These are phyloP conservation scores for Fusarium xyrophilum DNA, from an alignment of 2,329 filamentous ascomycete genomes.

Conservation along the genomic window DNA sequence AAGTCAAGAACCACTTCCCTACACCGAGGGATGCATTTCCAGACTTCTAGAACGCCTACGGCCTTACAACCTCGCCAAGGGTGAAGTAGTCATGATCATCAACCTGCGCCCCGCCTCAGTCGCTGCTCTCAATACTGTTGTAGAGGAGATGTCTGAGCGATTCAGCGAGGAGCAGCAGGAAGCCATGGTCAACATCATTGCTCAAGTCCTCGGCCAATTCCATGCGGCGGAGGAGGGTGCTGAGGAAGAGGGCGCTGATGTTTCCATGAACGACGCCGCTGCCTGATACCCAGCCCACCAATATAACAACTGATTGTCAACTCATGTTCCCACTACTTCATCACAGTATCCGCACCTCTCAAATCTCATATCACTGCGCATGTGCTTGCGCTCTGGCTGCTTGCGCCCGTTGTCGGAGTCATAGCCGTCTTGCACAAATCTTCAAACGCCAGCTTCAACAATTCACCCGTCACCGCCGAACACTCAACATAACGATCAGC, in stretches of 20 bases:
- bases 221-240: conserved; percentile 40
- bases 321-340: background rate
- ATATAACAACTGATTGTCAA: background rate
- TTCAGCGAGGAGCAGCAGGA: conserved; percentile 66
- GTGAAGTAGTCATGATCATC: conserved; percentile 71
- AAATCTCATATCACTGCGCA: conserved; percentile 57
- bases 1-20: conserved; percentile 61
- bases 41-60: conserved; percentile 62
- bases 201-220: conserved; percentile 64
- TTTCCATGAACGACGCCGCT: conserved; percentile 49
- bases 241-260: conserved; percentile 44
- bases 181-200: conserved; percentile 63
- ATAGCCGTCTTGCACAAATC: conserved; percentile 66
- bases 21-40: conserved; percentile 59
- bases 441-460: conserved; percentile 64
- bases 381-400: conserved; percentile 62
- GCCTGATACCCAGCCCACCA: conserved; percentile 30
- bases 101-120: conserved; percentile 67
- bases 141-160: conserved; percentile 70
- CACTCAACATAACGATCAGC: conserved; percentile 71
- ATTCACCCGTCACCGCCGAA: conserved; percentile 66
- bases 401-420: conserved; percentile 53
- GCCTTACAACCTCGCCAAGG: conserved; percentile 68
- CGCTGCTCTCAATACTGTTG: conserved; percentile 65
- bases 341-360: background rate